A percentile compares a stretch with the other conserved stretches of the same genome.
These are phyloP conservation scores for Hibiscus mutabilis DNA, from an alignment of 345 rosid genomes.

Conservation along the genomic window DNA sequence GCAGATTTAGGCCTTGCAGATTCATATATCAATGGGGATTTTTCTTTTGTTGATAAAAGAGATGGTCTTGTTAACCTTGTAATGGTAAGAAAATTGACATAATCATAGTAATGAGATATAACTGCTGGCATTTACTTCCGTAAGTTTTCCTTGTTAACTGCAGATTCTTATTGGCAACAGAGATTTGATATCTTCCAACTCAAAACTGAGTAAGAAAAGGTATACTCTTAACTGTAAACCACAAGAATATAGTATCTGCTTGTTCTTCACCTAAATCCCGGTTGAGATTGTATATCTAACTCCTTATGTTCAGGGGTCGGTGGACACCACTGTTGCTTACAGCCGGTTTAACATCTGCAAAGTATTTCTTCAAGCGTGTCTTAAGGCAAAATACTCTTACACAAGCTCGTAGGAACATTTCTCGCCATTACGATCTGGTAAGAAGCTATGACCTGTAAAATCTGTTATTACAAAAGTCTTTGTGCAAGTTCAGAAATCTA, in stretches of 20 bases:
- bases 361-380: constrained; percentile 65
- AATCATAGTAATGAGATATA: neutral
- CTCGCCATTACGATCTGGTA: constrained; percentile 94
- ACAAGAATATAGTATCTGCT: neutral
- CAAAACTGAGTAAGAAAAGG: constrained; percentile 59
- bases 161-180: constrained; percentile 17
- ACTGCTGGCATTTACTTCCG: neutral
- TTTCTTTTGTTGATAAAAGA: constrained; percentile 68
- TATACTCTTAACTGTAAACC: constrained; percentile 9
- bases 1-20: constrained; percentile 95
- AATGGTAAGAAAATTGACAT: constrained; percentile 36
- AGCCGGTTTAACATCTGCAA: constrained; percentile 69
- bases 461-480: neutral
- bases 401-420: constrained; percentile 88
- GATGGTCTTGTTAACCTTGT: constrained; percentile 68
- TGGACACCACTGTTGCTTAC: constrained; percentile 84
- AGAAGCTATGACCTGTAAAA: neutral
- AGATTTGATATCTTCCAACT: constrained; percentile 18
- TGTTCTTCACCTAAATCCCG: neutral
- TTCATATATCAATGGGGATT: constrained; percentile 74
- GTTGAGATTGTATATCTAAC: neutral
- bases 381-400: constrained; percentile 71
- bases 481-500: neutral
- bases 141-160: neutral
- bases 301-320: constrained; percentile 61